Evolutionary conservation across 164 flowering plant genomes (phyloP).

Genomic region (Aristolochia californica): DNA sequence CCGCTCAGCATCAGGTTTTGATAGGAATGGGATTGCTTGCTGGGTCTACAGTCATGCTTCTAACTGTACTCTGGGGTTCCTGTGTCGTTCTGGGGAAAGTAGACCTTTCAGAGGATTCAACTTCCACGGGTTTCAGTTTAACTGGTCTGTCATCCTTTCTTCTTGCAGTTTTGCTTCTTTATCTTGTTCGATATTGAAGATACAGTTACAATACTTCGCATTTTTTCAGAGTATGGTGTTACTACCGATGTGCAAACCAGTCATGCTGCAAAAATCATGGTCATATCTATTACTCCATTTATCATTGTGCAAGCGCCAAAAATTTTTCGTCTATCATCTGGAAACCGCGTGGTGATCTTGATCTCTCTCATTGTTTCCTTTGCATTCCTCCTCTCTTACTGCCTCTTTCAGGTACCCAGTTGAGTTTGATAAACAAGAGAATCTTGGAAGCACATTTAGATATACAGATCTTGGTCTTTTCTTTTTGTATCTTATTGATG

Average conservation of each 20-base stretch:
- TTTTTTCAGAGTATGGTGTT: slow-evolving; percentile 69
- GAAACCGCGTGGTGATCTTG: slow-evolving; percentile 53
- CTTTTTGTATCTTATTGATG: neutral
- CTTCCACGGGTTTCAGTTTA: slow-evolving; percentile 39
- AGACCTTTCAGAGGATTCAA: slow-evolving; percentile 38
- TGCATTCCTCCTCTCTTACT: slow-evolving; percentile 47
- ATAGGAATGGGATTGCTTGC: slow-evolving; percentile 99
- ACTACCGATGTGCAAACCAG: slow-evolving; percentile 73
- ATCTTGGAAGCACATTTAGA: neutral
- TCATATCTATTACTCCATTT: slow-evolving; percentile 73
- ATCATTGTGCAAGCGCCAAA: slow-evolving; percentile 74
- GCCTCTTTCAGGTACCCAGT: slow-evolving; percentile 68
- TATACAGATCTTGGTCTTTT: neutral
- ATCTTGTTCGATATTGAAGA: no score
- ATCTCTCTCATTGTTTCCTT: slow-evolving; percentile 53
- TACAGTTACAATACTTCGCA: no score
- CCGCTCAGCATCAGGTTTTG: slow-evolving; percentile 84
- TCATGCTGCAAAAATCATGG: slow-evolving; percentile 82
- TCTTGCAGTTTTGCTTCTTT: neutral
- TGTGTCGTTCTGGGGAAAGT: slow-evolving; percentile 80
- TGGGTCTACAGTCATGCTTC: slow-evolving; percentile 95
- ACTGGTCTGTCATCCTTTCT: slow-evolving; percentile 33
- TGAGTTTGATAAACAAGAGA: neutral
- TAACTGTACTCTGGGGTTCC: slow-evolving; percentile 83
- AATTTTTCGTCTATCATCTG: slow-evolving; percentile 42